A percentile compares a stretch with the other conserved stretches of the same genome.
Evolutionary conservation across 441 rosid species (phyloP).

Genomic region (Erysimum cheiri): DNA sequence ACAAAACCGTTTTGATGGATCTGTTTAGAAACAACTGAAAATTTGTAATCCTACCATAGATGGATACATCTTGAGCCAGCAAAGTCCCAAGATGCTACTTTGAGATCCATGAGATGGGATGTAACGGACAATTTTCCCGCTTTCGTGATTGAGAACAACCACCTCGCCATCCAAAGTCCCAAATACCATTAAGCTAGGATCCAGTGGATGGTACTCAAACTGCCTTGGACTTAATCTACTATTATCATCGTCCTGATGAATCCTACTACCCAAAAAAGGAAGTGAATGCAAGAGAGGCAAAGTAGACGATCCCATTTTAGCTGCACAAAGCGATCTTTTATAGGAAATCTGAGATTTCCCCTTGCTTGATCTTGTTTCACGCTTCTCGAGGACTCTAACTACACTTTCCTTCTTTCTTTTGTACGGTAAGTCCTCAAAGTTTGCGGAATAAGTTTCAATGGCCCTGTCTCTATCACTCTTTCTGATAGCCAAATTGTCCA

Average conservation of each 20-base stretch:
- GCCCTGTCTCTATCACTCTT: slow-evolving; percentile 78
- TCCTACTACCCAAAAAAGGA: slow-evolving; percentile 50
- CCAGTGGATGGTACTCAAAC: slow-evolving; percentile 90
- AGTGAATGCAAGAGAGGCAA: slow-evolving; percentile 82
- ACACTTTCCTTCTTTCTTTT: slow-evolving; percentile 75
- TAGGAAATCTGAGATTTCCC: slow-evolving; percentile 64
- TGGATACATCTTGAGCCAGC: slow-evolving; percentile 90
- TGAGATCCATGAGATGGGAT: slow-evolving; percentile 75
- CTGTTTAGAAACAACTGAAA: slow-evolving; percentile 6
- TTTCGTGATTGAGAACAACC: slow-evolving; percentile 87
- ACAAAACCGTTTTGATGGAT: background rate
- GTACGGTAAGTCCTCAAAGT: slow-evolving; percentile 85
- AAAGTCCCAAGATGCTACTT: slow-evolving; percentile 91
- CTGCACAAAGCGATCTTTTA: slow-evolving; percentile 81
- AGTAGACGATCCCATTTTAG: slow-evolving; percentile 82
- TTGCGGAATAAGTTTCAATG: slow-evolving; percentile 52
- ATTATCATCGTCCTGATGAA: slow-evolving; percentile 47
- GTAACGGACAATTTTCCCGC: slow-evolving; percentile 68
- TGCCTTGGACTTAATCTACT: slow-evolving; percentile 82
- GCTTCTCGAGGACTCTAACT: slow-evolving; percentile 68
- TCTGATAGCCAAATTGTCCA: slow-evolving; percentile 78
- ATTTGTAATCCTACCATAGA: slow-evolving; percentile 59
- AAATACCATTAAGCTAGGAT: slow-evolving; percentile 77
- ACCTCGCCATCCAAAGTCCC: slow-evolving; percentile 96
- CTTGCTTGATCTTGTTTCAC: slow-evolving; percentile 66